A percentile compares a stretch with the other conserved stretches of the same genome.
phyloP scores from a whole-genome alignment of 495 filamentous ascomycete genomes.

The Hyaloscypha bicolor region DNA sequence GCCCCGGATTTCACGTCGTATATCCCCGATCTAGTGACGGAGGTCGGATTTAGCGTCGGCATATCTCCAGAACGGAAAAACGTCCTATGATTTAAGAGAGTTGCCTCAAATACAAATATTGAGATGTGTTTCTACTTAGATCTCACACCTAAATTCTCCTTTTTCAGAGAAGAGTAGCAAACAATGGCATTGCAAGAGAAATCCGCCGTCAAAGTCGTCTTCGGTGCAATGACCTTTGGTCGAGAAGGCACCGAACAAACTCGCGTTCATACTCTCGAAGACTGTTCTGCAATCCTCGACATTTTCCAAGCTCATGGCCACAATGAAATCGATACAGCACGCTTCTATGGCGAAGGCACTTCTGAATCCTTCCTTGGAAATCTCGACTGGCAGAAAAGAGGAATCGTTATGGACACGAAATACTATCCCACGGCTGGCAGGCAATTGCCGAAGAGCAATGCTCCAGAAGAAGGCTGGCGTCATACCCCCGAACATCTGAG shows the following conservation, averaged over 20 bases:
- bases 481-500: no score
- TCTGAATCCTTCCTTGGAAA: slow-evolving; percentile 53
- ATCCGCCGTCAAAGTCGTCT: slow-evolving; percentile 18
- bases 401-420: slow-evolving; percentile 56
- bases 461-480: not conserved
- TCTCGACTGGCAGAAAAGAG: slow-evolving; percentile 47
- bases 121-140: no score
- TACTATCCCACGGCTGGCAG: slow-evolving; percentile 35
- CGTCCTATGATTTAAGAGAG: no score
- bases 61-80: no score
- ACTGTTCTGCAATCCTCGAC: slow-evolving; percentile 43
- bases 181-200: no score
- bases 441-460: not conserved
- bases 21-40: no score
- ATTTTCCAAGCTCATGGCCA: slow-evolving; percentile 58
- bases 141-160: no score
- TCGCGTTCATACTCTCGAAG: slow-evolving; percentile 17
- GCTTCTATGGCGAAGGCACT: slow-evolving; percentile 46
- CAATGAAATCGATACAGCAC: slow-evolving; percentile 58
- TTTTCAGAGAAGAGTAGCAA: no score
- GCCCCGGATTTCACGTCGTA: no score
- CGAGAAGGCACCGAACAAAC: slow-evolving; percentile 23
- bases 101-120: no score
- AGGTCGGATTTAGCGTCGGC: no score
- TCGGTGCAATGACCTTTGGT: slow-evolving; percentile 34